Evolutionary conservation across 2,329 filamentous ascomycete genomes (phyloP).

Genomic region (Chaetomium globosum): DNA sequence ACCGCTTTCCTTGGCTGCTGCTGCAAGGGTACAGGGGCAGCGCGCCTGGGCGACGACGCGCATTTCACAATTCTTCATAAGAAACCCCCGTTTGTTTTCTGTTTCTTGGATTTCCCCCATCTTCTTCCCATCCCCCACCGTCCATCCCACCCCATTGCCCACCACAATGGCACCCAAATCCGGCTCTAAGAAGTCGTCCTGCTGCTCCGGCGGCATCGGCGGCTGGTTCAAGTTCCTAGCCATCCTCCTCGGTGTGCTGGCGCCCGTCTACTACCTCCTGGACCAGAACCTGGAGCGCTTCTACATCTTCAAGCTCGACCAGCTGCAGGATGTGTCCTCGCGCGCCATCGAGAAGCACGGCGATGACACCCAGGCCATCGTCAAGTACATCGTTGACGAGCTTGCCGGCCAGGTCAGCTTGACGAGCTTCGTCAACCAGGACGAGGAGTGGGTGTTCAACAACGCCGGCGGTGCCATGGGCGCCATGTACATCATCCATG

Average conservation of each 20-base stretch:
- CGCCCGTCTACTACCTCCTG: constrained; percentile 56
- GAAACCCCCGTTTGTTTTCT: constrained; percentile 2
- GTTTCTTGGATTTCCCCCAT: constrained; percentile 5
- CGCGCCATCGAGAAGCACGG: constrained; percentile 69
- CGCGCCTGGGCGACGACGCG: constrained; percentile 7
- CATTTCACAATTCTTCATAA: constrained; percentile 13
- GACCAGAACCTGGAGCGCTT: constrained; percentile 64
- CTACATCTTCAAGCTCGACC: constrained; percentile 73
- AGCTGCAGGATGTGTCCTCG: constrained; percentile 69
- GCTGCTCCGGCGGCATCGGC: constrained; percentile 22
- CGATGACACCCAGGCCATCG: constrained; percentile 71
- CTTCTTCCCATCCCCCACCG: background rate
- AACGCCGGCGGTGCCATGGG: constrained; percentile 92
- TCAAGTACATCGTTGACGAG: constrained; percentile 70
- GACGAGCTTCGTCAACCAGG: constrained; percentile 62
- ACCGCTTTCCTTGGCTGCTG: constrained; percentile 20
- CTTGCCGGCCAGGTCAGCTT: constrained; percentile 59
- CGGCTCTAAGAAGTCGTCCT: constrained; percentile 25
- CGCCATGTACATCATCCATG: constrained; percentile 86
- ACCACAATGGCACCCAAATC: constrained; percentile 33
- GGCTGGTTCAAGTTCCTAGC: constrained; percentile 52
- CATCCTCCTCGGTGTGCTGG: constrained; percentile 57
- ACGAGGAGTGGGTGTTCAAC: constrained; percentile 89
- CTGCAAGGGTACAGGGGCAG: background rate
- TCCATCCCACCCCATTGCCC: background rate